Base-by-base conservation (phyloP, 352 stramenopile genomes). In the Pythium coloratum region DNA sequence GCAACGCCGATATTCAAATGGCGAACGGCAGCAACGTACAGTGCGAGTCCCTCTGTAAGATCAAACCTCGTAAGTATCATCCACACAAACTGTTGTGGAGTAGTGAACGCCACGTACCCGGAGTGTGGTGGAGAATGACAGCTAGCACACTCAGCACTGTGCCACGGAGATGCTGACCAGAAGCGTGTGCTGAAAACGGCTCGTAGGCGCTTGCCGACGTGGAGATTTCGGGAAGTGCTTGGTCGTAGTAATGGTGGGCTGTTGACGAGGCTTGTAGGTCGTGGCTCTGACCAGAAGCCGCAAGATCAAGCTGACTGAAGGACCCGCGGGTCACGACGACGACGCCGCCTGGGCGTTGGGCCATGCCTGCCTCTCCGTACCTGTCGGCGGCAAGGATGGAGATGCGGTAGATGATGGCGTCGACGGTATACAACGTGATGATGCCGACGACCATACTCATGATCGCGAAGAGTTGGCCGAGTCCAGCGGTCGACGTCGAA, bases 61-160 rank as follows among this genome's bases (percentile, higher is more conserved):
- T n/a, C 38, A 12, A 62, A 13, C 9, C 13, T 13, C 6, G 42
- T 62, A 16, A 68, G 28, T 40, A 36, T 2, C 18, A 30, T 32
- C 16, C 10, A 30, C 20, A 30, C 46, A 7, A 16, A 44, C 2
- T 12, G 2, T 53, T 18, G 2, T 32, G 2, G 46, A 13, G 20
- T 30, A 6, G 46, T 30, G n/a, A 2, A 6, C 30, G 16, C n/a
- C 16, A 66, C 67, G 53, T 66, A 74, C 68, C 68, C 30, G 68
- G 68, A 3, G 69, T 55, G 30, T 74, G 68, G 44, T 70, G 68
- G 53, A 74, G 38, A 13, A 69, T 62, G 13, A 74, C 68, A 10
- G 68, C 68, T 12, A 70, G 2, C 4, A 50, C 62, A 38, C 68
- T 74, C 32, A 74, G 58, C 3, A 69, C 26, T 9, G 61, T 69